Evolutionary conservation across 2,329 filamentous ascomycete genomes (phyloP).

Genomic region (Talaromyces pinophilus): DNA sequence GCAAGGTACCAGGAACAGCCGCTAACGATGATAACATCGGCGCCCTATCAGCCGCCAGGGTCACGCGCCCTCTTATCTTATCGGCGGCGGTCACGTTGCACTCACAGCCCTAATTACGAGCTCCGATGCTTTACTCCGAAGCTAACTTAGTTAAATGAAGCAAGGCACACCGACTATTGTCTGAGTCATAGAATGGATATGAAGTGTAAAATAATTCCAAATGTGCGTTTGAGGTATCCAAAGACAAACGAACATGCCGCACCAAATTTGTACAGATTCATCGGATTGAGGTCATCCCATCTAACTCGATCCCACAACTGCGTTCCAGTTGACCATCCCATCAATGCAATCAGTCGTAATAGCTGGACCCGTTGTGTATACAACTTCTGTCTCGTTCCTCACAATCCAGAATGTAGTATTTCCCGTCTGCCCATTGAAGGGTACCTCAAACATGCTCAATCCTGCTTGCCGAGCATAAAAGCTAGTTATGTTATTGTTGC

Average conservation of each 20-base stretch:
- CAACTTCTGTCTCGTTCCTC: slow-evolving; percentile 29
- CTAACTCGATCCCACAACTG: slow-evolving; percentile 38
- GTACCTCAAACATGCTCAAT: slow-evolving; percentile 37
- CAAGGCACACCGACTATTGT: slow-evolving; percentile 8
- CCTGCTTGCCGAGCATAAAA: slow-evolving; percentile 30
- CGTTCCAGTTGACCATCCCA: slow-evolving; percentile 40
- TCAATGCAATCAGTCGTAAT: slow-evolving; percentile 33
- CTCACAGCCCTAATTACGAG: slow-evolving; percentile 7
- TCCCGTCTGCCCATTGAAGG: slow-evolving; percentile 35
- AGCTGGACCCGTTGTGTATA: slow-evolving; percentile 31
- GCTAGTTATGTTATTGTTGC: slow-evolving; percentile 24
- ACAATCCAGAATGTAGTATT: slow-evolving; percentile 32
- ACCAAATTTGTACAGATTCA: background rate
- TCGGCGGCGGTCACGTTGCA: slow-evolving; percentile 14
- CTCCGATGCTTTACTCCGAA: background rate
- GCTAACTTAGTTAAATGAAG: background rate
- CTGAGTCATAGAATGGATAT: background rate
- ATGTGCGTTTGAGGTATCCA: background rate
- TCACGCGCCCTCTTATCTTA: slow-evolving; percentile 10
- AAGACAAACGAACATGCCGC: background rate
- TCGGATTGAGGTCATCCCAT: background rate
- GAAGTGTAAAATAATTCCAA: too few species aligned
- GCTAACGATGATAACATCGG: background rate
- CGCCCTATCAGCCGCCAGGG: background rate
- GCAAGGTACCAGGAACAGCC: slow-evolving; percentile 9